phyloP scores from a whole-genome alignment of 73 alveolate species.

The Breviolum minutum region DNA sequence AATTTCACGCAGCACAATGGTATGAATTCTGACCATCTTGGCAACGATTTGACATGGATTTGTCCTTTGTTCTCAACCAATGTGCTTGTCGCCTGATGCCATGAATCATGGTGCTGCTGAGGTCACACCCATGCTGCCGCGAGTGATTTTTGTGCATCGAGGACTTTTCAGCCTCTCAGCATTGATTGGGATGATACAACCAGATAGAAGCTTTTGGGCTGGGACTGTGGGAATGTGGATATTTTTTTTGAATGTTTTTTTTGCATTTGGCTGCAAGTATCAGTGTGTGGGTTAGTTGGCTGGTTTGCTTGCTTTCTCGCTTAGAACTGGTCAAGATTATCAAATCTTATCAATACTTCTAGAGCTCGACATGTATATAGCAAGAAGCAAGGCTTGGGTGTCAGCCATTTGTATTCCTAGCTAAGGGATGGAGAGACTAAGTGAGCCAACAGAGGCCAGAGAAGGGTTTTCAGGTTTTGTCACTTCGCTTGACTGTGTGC shows the following conservation, averaged over 20 bases:
- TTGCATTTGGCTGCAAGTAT: too few relatives aligned
- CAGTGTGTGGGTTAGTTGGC: too few relatives aligned
- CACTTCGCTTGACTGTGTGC: background rate
- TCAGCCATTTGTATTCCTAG: background rate
- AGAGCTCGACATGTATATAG: too few relatives aligned
- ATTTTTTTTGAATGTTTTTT: too few relatives aligned
- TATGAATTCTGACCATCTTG: background rate
- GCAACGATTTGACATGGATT: background rate
- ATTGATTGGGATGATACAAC: background rate
- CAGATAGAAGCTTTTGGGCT: background rate
- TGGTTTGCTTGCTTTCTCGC: too few relatives aligned
- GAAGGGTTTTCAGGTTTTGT: background rate
- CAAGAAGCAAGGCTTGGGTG: too few relatives aligned
- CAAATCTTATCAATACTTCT: too few relatives aligned
- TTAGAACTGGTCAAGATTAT: too few relatives aligned
- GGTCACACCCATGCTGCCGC: constrained; percentile 44
- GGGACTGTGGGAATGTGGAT: too few relatives aligned
- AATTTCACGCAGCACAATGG: too few relatives aligned
- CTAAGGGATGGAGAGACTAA: background rate
- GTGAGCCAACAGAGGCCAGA: background rate
- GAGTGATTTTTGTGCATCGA: constrained; percentile 38
- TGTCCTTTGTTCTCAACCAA: background rate
- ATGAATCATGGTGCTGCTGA: background rate
- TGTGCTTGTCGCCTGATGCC: background rate
- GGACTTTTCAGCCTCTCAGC: constrained; percentile 23